These are phyloP conservation scores for Ajuga chamaepitys DNA, from an alignment of 257 asterid genomes.

Conservation along the genomic window DNA sequence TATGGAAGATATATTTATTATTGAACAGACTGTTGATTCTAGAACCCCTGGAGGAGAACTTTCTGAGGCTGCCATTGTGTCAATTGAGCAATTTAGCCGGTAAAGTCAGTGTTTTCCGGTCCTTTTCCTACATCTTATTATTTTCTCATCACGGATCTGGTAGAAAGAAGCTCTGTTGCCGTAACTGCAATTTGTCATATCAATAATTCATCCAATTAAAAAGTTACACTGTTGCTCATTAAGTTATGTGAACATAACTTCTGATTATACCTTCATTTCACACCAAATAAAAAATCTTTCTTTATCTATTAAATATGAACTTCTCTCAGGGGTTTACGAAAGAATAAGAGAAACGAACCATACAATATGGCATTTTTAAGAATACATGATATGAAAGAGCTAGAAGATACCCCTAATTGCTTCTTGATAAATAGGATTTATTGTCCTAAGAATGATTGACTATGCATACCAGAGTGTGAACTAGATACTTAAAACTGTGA, in stretches of 20 bases:
- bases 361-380: background rate
- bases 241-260: too few species aligned
- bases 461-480: background rate
- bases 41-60: constrained; percentile 66
- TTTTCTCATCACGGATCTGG: background rate
- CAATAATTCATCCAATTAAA: background rate
- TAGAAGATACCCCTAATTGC: background rate
- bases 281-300: background rate
- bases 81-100: constrained; percentile 98
- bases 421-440: too few species aligned
- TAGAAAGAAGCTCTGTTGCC: background rate
- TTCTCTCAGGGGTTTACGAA: too few species aligned
- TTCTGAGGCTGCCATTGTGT: constrained; percentile 77
- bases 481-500: background rate
- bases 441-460: too few species aligned
- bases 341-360: too few species aligned
- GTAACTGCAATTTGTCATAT: background rate
- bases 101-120: constrained; percentile 16
- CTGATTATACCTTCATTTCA: too few species aligned
- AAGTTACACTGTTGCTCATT: background rate
- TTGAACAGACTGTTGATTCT: constrained; percentile 69
- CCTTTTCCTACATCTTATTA: background rate
- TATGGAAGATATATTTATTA: constrained; percentile 51
- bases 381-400: background rate
- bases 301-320: background rate